These are phyloP conservation scores for Ricinus communis DNA, from an alignment of 345 rosid species.

Conservation along the genomic window DNA sequence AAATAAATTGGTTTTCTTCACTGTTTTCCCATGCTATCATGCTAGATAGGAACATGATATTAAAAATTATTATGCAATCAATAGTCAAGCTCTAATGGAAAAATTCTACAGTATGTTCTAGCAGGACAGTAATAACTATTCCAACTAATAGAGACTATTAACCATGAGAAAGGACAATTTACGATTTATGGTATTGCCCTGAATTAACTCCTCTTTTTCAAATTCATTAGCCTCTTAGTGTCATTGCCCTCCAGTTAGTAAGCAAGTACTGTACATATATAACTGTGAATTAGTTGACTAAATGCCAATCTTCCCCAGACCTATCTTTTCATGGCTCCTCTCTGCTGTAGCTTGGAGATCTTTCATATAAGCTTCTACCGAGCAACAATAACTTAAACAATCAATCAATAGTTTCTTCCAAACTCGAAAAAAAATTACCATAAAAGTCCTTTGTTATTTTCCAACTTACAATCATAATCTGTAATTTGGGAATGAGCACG, in stretches of 20 bases:
- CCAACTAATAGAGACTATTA: not conserved
- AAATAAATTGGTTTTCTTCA: not conserved
- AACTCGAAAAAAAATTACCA: not conserved
- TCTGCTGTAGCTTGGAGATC: not conserved
- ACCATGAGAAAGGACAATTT: not conserved
- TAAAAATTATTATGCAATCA: not conserved
- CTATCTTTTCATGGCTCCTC: not conserved
- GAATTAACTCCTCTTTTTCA: conserved; percentile 1
- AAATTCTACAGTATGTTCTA: not conserved
- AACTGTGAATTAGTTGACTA: not conserved
- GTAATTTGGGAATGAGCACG: no score
- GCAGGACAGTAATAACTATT: not conserved
- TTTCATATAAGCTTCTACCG: no score
- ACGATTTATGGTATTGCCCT: not conserved
- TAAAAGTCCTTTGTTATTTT: no score
- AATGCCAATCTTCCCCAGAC: not conserved
- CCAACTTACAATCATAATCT: no score
- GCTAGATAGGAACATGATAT: not conserved
- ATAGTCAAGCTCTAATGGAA: not conserved
- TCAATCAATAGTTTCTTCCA: not conserved
- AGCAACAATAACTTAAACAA: no score
- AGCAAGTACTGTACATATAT: not conserved
- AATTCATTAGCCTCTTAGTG: not conserved
- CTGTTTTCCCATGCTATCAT: no score
- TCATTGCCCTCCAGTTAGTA: not conserved